Evolutionary conservation across 2,329 filamentous ascomycete genomes (phyloP).

Genomic region (Thyridium curvatum): DNA sequence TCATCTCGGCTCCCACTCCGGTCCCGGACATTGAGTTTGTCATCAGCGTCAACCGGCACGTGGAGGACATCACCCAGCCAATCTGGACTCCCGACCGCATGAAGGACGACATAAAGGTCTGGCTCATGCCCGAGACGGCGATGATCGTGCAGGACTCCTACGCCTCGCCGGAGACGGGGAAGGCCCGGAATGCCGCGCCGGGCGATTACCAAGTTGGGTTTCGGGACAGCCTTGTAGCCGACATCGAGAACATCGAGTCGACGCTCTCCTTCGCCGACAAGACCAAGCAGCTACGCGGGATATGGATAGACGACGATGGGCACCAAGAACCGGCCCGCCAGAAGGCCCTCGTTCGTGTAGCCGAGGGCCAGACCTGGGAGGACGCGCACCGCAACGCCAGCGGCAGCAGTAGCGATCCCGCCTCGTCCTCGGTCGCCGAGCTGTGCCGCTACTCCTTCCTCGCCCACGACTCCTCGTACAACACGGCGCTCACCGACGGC

Average conservation of each 20-base stretch:
- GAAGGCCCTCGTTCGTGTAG: neutral
- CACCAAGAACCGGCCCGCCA: neutral
- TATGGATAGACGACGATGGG: neutral
- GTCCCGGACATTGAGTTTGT: neutral
- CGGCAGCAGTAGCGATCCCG: neutral
- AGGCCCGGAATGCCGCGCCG: no score
- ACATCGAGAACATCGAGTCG: neutral
- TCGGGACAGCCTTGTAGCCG: neutral
- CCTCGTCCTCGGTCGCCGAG: neutral
- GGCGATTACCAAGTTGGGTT: no score
- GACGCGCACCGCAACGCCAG: neutral
- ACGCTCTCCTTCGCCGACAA: neutral
- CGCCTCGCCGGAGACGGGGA: neutral
- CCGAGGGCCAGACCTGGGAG: neutral
- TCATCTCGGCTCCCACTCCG: neutral
- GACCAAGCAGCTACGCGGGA: neutral
- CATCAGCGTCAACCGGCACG: conserved; percentile 1
- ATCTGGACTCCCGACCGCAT: neutral
- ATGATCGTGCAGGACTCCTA: neutral
- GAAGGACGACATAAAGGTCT: neutral
- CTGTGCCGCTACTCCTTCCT: neutral
- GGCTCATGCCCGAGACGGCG: neutral
- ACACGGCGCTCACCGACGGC: neutral
- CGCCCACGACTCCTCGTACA: neutral
- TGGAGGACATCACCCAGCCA: neutral